A percentile compares a stretch with the other conserved stretches of the same genome.
Evolutionary conservation across 768 basidiomycete genomes (phyloP).

Genomic region (Boletus vermiculosoides): DNA sequence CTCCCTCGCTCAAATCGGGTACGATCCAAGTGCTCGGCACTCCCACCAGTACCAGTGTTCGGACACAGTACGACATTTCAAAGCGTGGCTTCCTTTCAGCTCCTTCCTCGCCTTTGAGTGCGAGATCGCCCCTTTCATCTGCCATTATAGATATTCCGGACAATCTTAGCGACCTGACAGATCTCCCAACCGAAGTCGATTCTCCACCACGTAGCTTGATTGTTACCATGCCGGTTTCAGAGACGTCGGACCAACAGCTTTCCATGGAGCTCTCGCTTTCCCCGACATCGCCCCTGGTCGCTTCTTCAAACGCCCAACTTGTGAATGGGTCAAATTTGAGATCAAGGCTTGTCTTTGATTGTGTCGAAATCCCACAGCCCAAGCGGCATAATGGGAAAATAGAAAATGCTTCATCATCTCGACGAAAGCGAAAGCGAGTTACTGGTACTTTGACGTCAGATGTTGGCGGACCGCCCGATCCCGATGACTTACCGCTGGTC

Average conservation of each 20-base stretch:
- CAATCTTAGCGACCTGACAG: slow-evolving; percentile 30
- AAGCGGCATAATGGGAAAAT: slow-evolving; percentile 9
- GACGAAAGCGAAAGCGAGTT: slow-evolving; percentile 16
- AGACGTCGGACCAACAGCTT: neutral
- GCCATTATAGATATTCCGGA: slow-evolving; percentile 9
- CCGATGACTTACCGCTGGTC: neutral
- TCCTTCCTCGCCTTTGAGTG: neutral
- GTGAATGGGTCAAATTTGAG: neutral
- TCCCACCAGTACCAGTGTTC: neutral
- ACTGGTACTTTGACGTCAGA: neutral
- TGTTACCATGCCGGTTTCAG: neutral
- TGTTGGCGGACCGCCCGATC: neutral
- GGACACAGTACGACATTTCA: neutral
- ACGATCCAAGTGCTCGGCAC: neutral
- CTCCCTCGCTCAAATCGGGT: neutral
- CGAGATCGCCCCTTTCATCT: neutral
- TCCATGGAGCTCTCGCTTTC: neutral
- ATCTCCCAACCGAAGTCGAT: slow-evolving; percentile 25
- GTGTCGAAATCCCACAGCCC: slow-evolving; percentile 19
- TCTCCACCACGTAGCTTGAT: slow-evolving; percentile 12
- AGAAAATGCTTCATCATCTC: neutral
- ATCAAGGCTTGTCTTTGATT: slow-evolving; percentile 24
- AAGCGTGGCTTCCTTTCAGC: neutral
- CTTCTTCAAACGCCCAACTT: neutral
- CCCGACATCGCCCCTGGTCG: neutral